Base-by-base conservation (phyloP, 345 rosid genomes). In the Acer campestre region DNA sequence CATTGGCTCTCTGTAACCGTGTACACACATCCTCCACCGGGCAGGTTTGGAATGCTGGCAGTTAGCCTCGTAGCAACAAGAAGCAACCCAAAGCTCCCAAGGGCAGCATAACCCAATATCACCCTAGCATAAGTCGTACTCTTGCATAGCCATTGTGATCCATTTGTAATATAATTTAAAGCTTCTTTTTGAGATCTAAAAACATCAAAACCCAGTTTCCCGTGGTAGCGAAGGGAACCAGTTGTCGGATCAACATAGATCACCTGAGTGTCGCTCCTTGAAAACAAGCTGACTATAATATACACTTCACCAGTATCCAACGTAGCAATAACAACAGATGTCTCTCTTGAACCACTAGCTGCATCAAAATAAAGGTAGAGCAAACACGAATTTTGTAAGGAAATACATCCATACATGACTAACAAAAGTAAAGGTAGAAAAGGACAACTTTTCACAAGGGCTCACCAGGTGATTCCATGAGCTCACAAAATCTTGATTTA, bases 11-110 rank as follows among this genome's bases (percentile, higher is more conserved):
- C 97, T 10, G 79, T 18, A 31, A 96, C 98, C 0, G 98, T 94
- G 80, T 86, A 91, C 17, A 94, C 88, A 79, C 94, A 90, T 70
- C 97, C 98, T 35, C 99, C 99, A 48, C 98, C 99, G 78, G 99
- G 99, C 79, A 95, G 82, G 80, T 86, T 78, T 10, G 89, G 95
- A 78, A 95, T 85, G 80, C 89, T 91, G 31, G 93, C 83, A 83
- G 83, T 78, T 76, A 94, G 79, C 90, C 84, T 90, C 10, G 95
- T 94, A 18, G 99, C 99, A 55, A 95, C 88, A 35, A 95, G 89
- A 83, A 95, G 99, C 89, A 91, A 75, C 35, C 94, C 93, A 51
- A 77, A 85, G 74, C 95, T 85, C 79, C 99, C 97, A 85, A 95
- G 79, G 65, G 92, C 90, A 67, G 97, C 94, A 78, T 94, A 95